Conservation (phyloP, 129 eudicot genomes). For the Silybum marianum region DNA sequence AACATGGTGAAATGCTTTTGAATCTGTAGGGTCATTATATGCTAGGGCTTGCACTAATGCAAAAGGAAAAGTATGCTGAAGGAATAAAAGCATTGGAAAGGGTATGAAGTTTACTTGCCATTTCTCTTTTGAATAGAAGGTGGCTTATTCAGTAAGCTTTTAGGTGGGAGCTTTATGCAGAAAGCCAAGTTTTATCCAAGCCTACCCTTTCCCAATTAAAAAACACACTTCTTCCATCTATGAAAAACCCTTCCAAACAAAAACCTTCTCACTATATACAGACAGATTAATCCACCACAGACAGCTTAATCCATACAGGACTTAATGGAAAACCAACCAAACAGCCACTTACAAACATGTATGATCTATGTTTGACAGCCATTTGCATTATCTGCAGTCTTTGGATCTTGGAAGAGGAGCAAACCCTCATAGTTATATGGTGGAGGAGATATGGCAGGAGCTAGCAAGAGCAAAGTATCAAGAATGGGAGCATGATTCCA, state of each 20-base stretch:
- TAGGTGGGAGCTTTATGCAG: too few relatives aligned
- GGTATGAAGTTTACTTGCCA: slow-evolving; percentile 36
- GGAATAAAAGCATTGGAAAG: slow-evolving; percentile 78
- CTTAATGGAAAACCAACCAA: too few relatives aligned
- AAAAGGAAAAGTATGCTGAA: slow-evolving; percentile 50
- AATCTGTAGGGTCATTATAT: slow-evolving; percentile 78
- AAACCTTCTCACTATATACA: too few relatives aligned
- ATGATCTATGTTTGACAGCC: neutral
- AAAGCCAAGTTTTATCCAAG: too few relatives aligned
- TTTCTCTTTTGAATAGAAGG: neutral
- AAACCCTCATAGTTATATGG: slow-evolving; percentile 67
- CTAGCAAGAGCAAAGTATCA: slow-evolving; percentile 77
- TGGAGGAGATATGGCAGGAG: slow-evolving; percentile 92
- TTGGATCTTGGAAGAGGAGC: slow-evolving; percentile 92
- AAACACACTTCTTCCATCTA: too few relatives aligned
- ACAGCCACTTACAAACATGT: neutral
- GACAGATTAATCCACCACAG: too few relatives aligned
- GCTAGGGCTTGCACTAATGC: slow-evolving; percentile 88
- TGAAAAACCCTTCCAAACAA: too few relatives aligned
- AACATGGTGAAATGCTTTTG: slow-evolving; percentile 13
- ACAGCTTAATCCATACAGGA: too few relatives aligned
- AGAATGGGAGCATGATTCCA: slow-evolving; percentile 78
- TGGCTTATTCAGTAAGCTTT: too few relatives aligned
- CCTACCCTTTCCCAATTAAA: too few relatives aligned
- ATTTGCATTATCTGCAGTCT: slow-evolving; percentile 44